Base-by-base conservation (phyloP, 352 stramenopile genomes). In the Phytophthora europaea region DNA sequence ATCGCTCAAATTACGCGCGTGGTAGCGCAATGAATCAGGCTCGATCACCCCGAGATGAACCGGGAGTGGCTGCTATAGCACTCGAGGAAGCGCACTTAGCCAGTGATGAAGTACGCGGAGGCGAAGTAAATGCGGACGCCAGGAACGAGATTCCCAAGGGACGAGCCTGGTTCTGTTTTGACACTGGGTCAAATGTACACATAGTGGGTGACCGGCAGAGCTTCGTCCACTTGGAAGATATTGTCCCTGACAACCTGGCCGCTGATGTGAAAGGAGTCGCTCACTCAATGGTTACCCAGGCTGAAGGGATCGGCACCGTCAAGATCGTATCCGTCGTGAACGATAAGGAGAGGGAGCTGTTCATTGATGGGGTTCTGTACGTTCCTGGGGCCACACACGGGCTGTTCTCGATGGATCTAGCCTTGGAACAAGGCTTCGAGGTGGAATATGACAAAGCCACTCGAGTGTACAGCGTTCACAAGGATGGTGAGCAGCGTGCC, bases 111-210 rank as follows among this genome's bases (percentile, higher is more conserved):
- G n/a, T n/a, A n/a, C n/a, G n/a, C n/a, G n/a, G n/a, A n/a, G n/a
- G n/a, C n/a, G n/a, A n/a, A n/a, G n/a, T n/a, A n/a, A n/a, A n/a
- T n/a, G n/a, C n/a, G n/a, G n/a, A n/a, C n/a, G n/a, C n/a, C n/a
- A n/a, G n/a, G n/a, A n/a, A n/a, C 18, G 6, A 16, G 6, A 50
- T 8, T 33, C 6, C 13, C 18, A 26, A n/a, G n/a, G n/a, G n/a
- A 6, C 22, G 33, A 6, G 1, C 51, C 28, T 57, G 43, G 51
- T 60, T 22, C 9, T 67, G 36, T 50, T 67, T 67, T 15, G 36
- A 60, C 50, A 67, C 61, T 9, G 48, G 31, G 43, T 59, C 61
- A 10, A 67, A 67, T 28, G 48, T 53, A 20, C 50, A 67, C 20
- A 43, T 67, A 9, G 31, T 54, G 13, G 58, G 22, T 3, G 58